Conservation (phyloP, 2,329 filamentous ascomycete species). For the Ophiosphaerella narmari region DNA sequence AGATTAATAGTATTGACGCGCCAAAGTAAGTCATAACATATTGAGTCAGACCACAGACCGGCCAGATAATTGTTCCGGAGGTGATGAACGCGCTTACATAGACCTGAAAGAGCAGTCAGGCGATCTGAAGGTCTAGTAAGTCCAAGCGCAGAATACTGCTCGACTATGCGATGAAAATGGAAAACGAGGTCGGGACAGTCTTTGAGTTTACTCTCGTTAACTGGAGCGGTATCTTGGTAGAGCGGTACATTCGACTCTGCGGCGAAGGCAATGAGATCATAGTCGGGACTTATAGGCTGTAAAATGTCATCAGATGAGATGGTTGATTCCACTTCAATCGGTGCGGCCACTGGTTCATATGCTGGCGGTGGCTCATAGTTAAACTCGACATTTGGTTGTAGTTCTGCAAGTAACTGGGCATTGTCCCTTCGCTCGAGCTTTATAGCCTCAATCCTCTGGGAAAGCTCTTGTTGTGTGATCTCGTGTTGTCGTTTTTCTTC, state of each 20-base stretch:
- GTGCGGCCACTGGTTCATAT: background rate
- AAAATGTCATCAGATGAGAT: background rate
- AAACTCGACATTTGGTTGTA: background rate
- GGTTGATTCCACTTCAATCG: background rate
- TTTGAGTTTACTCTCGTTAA: conserved; percentile 1
- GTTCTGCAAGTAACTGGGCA: background rate
- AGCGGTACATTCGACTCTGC: conserved; percentile 1
- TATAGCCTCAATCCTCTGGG: background rate
- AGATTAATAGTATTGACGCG: conserved; percentile 15
- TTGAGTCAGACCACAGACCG: conserved; percentile 21
- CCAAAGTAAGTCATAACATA: conserved; percentile 24
- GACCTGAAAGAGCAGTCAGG: conserved; percentile 18
- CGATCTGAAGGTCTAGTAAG: conserved; percentile 15
- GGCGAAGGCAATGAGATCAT: conserved; percentile 2
- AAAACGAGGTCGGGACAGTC: conserved; percentile 11
- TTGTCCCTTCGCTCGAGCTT: background rate
- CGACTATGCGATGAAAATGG: conserved; percentile 17
- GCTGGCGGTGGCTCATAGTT: background rate
- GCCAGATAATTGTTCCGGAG: conserved; percentile 18
- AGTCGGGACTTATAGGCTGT: background rate
- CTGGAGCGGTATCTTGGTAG: background rate
- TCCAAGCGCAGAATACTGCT: conserved; percentile 19
- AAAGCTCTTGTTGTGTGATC: background rate
- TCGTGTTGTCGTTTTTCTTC: conserved; percentile 5
- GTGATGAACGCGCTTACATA: conserved; percentile 16